Conservation (phyloP, 176 grass and related monocot species). For the Paspalum vaginatum region DNA sequence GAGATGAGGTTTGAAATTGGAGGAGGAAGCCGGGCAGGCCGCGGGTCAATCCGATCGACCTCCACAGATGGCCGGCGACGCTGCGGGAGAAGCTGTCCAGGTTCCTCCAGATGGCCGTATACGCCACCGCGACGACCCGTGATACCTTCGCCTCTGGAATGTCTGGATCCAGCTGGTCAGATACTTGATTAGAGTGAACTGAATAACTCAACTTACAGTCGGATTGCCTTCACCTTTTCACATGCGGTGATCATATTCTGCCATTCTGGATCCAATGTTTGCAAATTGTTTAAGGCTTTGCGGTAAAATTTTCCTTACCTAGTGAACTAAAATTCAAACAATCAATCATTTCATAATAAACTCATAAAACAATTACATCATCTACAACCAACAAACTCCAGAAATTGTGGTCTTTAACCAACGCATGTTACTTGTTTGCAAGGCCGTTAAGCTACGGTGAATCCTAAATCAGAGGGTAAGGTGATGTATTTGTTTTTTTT, state of each 20-base stretch:
- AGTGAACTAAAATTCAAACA: too few species aligned
- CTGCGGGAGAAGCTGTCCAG: slow-evolving; percentile 72
- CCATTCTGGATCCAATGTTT: too few species aligned
- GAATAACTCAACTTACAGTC: background rate
- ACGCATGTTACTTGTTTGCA: background rate
- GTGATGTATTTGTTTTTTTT: too few species aligned
- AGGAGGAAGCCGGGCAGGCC: background rate
- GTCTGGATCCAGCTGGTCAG: slow-evolving; percentile 84
- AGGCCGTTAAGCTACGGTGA: too few species aligned
- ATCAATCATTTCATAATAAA: too few species aligned
- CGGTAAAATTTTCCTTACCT: too few species aligned
- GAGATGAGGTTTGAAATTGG: background rate
- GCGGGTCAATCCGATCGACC: background rate
- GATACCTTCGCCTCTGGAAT: slow-evolving; percentile 81
- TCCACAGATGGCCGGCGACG: background rate
- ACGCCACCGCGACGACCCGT: slow-evolving; percentile 62
- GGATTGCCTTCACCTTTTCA: too few species aligned
- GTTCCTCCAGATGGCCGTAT: slow-evolving; percentile 90
- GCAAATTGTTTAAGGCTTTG: too few species aligned
- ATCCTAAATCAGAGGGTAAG: too few species aligned
- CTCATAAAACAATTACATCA: background rate
- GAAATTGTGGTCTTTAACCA: background rate
- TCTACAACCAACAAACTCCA: background rate
- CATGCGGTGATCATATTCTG: too few species aligned
- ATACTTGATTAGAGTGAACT: background rate